phyloP scores from a whole-genome alignment of 805 yeast species.

The Yarrowia deformans region DNA sequence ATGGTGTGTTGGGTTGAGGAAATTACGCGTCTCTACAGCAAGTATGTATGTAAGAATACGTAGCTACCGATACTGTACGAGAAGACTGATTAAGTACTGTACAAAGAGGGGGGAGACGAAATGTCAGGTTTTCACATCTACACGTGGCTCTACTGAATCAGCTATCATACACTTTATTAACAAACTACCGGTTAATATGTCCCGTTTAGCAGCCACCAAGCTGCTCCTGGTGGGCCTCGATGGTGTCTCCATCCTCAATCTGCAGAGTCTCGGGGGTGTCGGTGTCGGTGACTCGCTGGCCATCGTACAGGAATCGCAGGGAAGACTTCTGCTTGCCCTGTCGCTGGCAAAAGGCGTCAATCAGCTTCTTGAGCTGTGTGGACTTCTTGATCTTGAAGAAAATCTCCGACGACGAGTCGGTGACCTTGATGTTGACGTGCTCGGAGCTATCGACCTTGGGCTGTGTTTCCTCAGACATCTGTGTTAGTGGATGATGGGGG shows the following conservation, averaged over 20 bases:
- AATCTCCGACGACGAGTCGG: constrained; percentile 92
- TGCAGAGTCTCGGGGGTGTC: constrained; percentile 90
- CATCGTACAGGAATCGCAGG: constrained; percentile 90
- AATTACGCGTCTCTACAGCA: not conserved
- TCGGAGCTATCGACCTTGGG: constrained; percentile 66
- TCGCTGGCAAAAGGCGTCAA: constrained; percentile 98
- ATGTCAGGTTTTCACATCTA: no score
- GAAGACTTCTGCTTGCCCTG: constrained; percentile 88
- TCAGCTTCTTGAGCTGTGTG: constrained; percentile 90
- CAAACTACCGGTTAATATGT: not conserved
- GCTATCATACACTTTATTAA: constrained; percentile 22
- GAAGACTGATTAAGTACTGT: no score
- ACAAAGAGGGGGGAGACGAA: no score
- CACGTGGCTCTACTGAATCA: no score
- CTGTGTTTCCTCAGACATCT: constrained; percentile 52
- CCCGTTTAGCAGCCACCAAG: constrained; percentile 28
- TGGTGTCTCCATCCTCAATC: constrained; percentile 93
- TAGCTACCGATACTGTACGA: no score
- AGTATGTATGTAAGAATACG: no score
- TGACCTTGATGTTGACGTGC: constrained; percentile 91
- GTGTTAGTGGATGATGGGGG: not conserved
- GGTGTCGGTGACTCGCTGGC: constrained; percentile 84
- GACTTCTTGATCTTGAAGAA: constrained; percentile 93
- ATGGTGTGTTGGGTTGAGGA: not conserved
- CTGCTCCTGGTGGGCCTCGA: constrained; percentile 95